These are phyloP conservation scores for Solanum gracilifrons DNA, from an alignment of 257 asterid genomes.

Conservation along the genomic window DNA sequence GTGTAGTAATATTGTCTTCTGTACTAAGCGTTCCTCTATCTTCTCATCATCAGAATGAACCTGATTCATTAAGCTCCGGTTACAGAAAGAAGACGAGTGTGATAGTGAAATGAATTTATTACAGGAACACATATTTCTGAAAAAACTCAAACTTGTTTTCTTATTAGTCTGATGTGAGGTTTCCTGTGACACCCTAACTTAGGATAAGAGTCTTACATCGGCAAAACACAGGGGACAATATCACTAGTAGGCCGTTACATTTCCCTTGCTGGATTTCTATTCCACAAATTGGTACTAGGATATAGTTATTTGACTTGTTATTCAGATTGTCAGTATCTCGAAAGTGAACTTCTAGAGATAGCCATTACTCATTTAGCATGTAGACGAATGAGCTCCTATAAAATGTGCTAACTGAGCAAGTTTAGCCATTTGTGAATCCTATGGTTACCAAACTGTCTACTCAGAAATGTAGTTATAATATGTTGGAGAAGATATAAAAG, in stretches of 20 bases:
- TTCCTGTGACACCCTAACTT: not conserved
- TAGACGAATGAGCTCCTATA: not conserved
- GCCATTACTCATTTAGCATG: not conserved
- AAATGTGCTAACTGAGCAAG: not conserved
- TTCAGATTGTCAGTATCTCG: not conserved
- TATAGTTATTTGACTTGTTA: not conserved
- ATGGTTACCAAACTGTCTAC: not conserved
- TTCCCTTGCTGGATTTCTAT: not conserved
- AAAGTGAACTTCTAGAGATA: not conserved
- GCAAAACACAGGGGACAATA: not conserved
- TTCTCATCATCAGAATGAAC: slow-evolving; percentile 23
- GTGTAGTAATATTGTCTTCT: slow-evolving; percentile 11
- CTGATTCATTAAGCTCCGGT: slow-evolving; percentile 5
- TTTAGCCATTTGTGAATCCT: not conserved
- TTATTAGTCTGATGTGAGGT: not conserved
- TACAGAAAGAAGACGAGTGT: not conserved
- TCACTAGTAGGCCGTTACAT: not conserved
- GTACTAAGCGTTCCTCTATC: slow-evolving; percentile 33
- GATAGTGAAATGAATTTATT: not conserved
- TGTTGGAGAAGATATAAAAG: not conserved
- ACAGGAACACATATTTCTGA: not conserved
- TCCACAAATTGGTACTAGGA: not conserved
- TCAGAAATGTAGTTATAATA: not conserved
- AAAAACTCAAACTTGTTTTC: not conserved
- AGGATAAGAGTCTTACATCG: not conserved